Evolutionary conservation across 176 grass and related monocot species (phyloP), one percentile per base, ranked within the genome.

Genomic region (Canna indica): DNA sequence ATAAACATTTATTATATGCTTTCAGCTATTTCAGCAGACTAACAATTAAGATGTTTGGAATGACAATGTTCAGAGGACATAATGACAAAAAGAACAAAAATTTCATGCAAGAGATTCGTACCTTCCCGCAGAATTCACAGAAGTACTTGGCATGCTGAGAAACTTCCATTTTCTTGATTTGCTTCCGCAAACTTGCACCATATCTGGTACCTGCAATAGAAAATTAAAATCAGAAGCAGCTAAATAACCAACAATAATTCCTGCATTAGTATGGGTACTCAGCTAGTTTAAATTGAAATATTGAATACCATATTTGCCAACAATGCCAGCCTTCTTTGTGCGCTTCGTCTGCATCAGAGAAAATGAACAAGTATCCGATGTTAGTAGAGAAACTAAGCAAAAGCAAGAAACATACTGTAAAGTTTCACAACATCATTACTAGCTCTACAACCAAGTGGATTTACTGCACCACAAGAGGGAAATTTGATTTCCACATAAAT

Each of bases 141-240:
- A 69, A 69, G 24, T 69, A 69, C 67, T 69, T 69, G 1, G 67
- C 67, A 69, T 69, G 67, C 67, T 69, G 67, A 47, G 67, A 69
- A 15, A 69, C 67, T 28, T 69, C 67, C 67, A 69, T 69, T 46
- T 69, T 69, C 67, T 69, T 69, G 42, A 69, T 69, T 69, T 69
- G 67, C 39, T 69, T 69, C 26, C 67, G 11, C 38, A 69, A 69
- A 30, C 67, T 69, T 29, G 67, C 67, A 69, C 67, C 67, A 31
- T 69, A 69, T 29, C 67, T 69, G 67, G 67, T 69, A 47, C 67
- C 67, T 69, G 67, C 27, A 6, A 33, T 30, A 64, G 14, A 64
- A 64, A 30, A 32, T 3, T 5, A 34, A 18, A 64, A 34, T 33
- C 13, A 64, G 28, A 64, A 64, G 32, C 29, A 34, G 29, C 15